Evolutionary conservation across 2,329 filamentous ascomycete species (phyloP).

Genomic region (Colletotrichum ledebouriae): DNA sequence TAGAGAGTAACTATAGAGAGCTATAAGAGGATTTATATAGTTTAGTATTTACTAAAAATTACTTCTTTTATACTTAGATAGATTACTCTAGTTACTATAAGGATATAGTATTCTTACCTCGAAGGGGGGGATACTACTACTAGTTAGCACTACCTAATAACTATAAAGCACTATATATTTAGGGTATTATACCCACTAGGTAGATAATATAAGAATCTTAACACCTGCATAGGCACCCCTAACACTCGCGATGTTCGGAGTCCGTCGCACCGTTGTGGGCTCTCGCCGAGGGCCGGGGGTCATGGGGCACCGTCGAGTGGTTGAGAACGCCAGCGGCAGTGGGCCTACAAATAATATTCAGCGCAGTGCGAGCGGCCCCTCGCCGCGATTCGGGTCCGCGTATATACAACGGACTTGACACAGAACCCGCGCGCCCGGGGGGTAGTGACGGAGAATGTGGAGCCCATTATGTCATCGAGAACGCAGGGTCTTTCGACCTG

Average conservation of each 20-base stretch:
- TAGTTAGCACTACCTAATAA: no score
- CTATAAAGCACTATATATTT: no score
- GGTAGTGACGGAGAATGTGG: slow-evolving; percentile 31
- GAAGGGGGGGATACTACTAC: no score
- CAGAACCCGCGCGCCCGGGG: slow-evolving; percentile 14
- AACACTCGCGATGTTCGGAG: slow-evolving; percentile 13
- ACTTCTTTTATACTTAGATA: no score
- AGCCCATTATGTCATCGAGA: slow-evolving; percentile 39
- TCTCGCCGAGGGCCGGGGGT: slow-evolving; percentile 29
- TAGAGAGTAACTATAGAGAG: no score
- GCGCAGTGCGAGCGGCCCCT: neutral
- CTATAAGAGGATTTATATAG: no score
- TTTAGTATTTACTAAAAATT: no score
- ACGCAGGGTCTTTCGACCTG: slow-evolving; percentile 40
- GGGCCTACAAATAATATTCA: slow-evolving; percentile 13
- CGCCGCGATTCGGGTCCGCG: slow-evolving; percentile 1
- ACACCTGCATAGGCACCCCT: no score
- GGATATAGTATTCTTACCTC: no score
- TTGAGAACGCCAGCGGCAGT: slow-evolving; percentile 11
- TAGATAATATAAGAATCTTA: no score
- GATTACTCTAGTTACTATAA: no score
- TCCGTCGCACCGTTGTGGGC: slow-evolving; percentile 13
- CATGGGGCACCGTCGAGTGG: slow-evolving; percentile 6
- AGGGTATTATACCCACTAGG: no score
- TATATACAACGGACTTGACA: neutral